Conservation (phyloP, 2,329 filamentous ascomycete species). For the Ophiosphaerella korrae region DNA sequence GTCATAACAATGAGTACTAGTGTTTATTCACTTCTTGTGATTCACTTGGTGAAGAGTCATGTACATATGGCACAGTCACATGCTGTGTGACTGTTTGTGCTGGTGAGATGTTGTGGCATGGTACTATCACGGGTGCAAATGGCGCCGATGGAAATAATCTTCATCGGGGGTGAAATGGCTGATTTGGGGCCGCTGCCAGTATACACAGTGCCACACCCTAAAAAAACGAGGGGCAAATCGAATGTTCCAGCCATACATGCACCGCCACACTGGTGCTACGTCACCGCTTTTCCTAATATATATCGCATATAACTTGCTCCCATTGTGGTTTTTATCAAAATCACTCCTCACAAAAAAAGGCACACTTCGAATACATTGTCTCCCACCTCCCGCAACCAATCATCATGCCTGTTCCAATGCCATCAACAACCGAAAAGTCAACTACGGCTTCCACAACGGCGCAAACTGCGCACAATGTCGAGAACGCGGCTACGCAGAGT, state of each 20-base stretch:
- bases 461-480: slow-evolving; percentile 29
- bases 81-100: too few relatives aligned
- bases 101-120: too few relatives aligned
- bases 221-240: slow-evolving; percentile 17
- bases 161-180: too few relatives aligned
- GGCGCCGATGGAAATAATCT: too few relatives aligned
- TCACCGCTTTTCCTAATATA: neutral
- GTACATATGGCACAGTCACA: too few relatives aligned
- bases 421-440: slow-evolving; percentile 23
- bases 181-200: too few relatives aligned
- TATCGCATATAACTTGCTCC: neutral
- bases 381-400: neutral
- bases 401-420: slow-evolving; percentile 36
- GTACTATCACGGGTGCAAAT: too few relatives aligned
- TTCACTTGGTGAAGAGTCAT: too few relatives aligned
- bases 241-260: slow-evolving; percentile 32
- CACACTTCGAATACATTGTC: neutral
- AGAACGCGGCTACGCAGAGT: slow-evolving; percentile 29
- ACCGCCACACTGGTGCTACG: slow-evolving; percentile 24
- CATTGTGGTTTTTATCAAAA: neutral
- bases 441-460: slow-evolving; percentile 28
- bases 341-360: neutral
- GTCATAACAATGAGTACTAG: too few relatives aligned
- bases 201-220: too few relatives aligned
- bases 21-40: too few relatives aligned